Conservation (phyloP, 2,329 filamentous ascomycete genomes). For the Neophaeococcomyces aloes region DNA sequence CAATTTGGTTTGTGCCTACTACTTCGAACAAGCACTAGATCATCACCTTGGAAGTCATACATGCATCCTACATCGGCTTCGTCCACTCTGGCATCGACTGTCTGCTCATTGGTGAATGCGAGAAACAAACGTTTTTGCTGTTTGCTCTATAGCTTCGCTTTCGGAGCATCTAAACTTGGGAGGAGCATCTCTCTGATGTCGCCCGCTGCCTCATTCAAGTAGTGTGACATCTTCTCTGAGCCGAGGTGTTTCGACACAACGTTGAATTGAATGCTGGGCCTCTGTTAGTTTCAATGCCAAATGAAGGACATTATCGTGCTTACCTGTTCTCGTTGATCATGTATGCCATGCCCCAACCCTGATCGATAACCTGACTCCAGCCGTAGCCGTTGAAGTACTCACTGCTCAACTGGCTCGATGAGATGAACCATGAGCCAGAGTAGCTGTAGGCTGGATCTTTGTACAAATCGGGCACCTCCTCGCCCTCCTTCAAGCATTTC, state of each 20-base stretch:
- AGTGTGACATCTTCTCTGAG: conserved; percentile 88
- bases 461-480: conserved; percentile 74
- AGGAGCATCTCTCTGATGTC: conserved; percentile 81
- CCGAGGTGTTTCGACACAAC: conserved; percentile 89
- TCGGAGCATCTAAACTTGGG: conserved; percentile 65
- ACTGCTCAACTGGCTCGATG: conserved; percentile 76
- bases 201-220: conserved; percentile 81
- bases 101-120: no score
- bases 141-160: conserved; percentile 74
- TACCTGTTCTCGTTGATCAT: conserved; percentile 99
- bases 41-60: no score
- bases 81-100: no score
- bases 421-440: conserved; percentile 82
- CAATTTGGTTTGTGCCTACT: no score
- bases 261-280: conserved; percentile 82
- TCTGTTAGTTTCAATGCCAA: conserved; percentile 19
- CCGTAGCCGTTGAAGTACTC: conserved; percentile 99
- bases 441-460: conserved; percentile 78
- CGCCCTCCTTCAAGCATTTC: conserved; percentile 69
- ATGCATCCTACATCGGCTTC: no score
- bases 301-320: conserved; percentile 21
- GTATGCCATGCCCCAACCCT: conserved; percentile 93
- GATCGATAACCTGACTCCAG: conserved; percentile 95
- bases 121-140: no score
- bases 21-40: no score